phyloP scores from a whole-genome alignment of 2,329 filamentous ascomycete species.

The Fusarium setosum region DNA sequence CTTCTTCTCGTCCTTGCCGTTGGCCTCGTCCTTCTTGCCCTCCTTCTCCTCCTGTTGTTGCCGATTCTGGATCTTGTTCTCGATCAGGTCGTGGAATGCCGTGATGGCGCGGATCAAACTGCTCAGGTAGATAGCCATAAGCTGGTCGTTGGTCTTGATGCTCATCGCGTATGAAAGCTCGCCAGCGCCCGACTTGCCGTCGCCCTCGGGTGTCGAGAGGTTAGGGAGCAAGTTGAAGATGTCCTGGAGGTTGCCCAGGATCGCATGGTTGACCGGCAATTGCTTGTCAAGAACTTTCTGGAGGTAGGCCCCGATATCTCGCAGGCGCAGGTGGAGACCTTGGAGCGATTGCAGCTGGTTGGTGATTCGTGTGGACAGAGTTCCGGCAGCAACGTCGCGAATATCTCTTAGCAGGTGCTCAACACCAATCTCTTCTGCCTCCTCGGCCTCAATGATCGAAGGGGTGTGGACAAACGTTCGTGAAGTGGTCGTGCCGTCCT shows the following conservation, averaged over 20 bases:
- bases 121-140: conserved; percentile 98
- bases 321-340: conserved; percentile 91
- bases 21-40: conserved; percentile 78
- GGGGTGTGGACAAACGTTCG: conserved; percentile 99
- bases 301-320: conserved; percentile 94
- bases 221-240: conserved; percentile 99
- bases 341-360: conserved; percentile 98
- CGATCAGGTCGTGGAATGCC: conserved; percentile 98
- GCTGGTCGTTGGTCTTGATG: conserved; percentile 98
- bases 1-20: conserved; percentile 70
- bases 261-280: conserved; percentile 95
- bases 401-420: conserved; percentile 98
- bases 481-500: conserved; percentile 97
- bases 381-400: conserved; percentile 96
- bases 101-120: conserved; percentile 95
- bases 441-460: conserved; percentile 97
- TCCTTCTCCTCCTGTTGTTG: conserved; percentile 98
- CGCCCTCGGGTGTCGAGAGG: conserved; percentile 83
- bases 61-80: conserved; percentile 99
- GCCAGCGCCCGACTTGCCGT: conserved; percentile 74
- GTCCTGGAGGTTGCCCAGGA: conserved; percentile 97
- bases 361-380: conserved; percentile 94
- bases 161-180: conserved; percentile 97
- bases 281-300: conserved; percentile 95
- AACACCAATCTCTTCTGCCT: conserved; percentile 98